Evolutionary conservation across 2,329 filamentous ascomycete genomes (phyloP), one percentile per base, ranked within the genome.

Genomic region (Mariannaea elegans): DNA sequence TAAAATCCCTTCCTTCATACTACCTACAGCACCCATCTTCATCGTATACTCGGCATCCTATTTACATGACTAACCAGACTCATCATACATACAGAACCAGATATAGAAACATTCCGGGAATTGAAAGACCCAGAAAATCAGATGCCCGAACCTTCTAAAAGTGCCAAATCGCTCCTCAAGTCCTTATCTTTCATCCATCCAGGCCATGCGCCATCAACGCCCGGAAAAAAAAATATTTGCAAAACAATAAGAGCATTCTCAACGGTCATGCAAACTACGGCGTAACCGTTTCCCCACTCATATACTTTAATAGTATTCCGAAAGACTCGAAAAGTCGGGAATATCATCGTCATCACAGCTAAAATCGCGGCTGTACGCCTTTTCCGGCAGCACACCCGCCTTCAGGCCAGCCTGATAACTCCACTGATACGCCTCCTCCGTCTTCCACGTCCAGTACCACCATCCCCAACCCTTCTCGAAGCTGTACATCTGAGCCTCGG

Each of bases 401-500:
- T 84, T 84, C 63, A 94, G 80, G 0, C 93, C 94, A 64, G 88
- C 82, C 77, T 94, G 88, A 80, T 95, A 97, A 75, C 93, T 97
- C 95, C 95, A 99, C 78, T 97, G 93, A 60, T 88, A 82, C 47
- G 91, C 89, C 65, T 78, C 83, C 81, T 98, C 94, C 27, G 94
- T 97, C 78, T 93, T 87, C 94, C 95, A 97, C 31, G 94, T 98
- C 95, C 95, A 99, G 79, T 99, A 99, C 80, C 97, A 97, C 95
- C 95, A 99, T 47, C 95, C 95, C 90, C 91, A 95, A 6, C 92
- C 93, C 64, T 90, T 88, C 77, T 98, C 94, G 72, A 98, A 99
- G 59, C 89, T 92, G 69, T 90, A 84, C 92, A 99, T 99, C 80
- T 99, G 95, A 53, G 94, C 95, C 77, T 97, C 90, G 6, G 95